Evolutionary conservation across 2,329 filamentous ascomycete genomes (phyloP), one percentile per base, ranked within the genome.

Genomic region (Diplodia sapinea): DNA sequence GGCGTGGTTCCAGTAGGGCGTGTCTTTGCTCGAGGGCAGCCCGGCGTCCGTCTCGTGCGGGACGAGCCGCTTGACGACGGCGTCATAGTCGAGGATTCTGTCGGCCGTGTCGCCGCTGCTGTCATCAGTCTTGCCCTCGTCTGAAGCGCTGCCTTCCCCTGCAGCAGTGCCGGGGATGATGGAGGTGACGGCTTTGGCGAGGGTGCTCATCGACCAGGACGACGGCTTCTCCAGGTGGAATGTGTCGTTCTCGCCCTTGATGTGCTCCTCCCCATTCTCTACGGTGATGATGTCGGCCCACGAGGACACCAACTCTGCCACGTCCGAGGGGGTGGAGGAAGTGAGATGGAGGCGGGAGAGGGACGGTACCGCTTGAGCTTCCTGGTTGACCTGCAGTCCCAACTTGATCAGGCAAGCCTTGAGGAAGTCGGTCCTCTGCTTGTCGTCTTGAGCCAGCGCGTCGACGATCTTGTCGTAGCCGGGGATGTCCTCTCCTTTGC

Each of bases 341-440:
- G 93, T 94, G 64, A 98, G 83, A 80, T 97, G 92, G 59, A 97
- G 83, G 72, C 85, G 87, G 70, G 94, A 96, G 47, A 97, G 87
- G 68, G 91, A 90, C 13, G 93, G 93, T 77, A 93, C 86, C 72
- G 86, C 84, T 72, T 88, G 84, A 72, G 86, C 85, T 59, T 92
- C 88, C 70, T 89, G 83, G 76, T 87, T 92, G 64, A 94, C 88
- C 68, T 90, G 86, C n/a, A 99, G 84, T 1, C 92, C 93, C 12
- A 99, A 84, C 74, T 95, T 97, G 17, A 81, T 79, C 29, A 99
- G 82, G 71, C 92, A 92, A 13, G 91, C 90, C 72, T 90, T 93
- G 70, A 98, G 79, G 73, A 99, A 97, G 52, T 84, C 82, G 6
- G 87, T 84, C 52, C 95, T 88, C 20, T 87, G 82, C 38, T 85